phyloP scores from a whole-genome alignment of 192 early-diverging fungal species.

The Backusella liffmaniae region DNA sequence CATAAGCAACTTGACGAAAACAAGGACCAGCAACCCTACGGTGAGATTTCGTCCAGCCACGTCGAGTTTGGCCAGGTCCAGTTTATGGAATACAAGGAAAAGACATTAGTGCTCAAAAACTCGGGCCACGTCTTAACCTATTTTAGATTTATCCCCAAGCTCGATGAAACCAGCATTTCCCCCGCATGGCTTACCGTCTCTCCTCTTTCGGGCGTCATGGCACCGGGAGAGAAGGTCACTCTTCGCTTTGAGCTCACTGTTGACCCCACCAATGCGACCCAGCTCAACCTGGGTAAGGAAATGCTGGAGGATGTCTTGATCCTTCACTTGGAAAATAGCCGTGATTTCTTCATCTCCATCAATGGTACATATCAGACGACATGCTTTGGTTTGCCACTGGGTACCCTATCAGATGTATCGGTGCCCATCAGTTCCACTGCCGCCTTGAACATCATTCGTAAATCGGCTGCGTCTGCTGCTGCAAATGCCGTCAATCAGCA shows the following conservation, averaged over 20 bases:
- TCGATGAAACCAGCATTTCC: slow-evolving; percentile 50
- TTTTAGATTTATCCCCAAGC: slow-evolving; percentile 73
- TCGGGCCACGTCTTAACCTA: slow-evolving; percentile 71
- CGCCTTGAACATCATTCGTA: neutral
- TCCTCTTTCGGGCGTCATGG: slow-evolving; percentile 65
- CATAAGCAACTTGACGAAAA: slow-evolving; percentile 73
- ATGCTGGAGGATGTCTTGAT: slow-evolving; percentile 76
- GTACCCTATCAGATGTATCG: slow-evolving; percentile 60
- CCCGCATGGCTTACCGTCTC: slow-evolving; percentile 75
- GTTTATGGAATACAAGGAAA: slow-evolving; percentile 48
- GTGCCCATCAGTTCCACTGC: slow-evolving; percentile 41
- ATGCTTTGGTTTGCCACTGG: slow-evolving; percentile 74
- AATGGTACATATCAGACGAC: slow-evolving; percentile 67
- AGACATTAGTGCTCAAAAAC: slow-evolving; percentile 65
- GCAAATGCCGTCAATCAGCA: neutral
- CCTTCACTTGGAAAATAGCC: slow-evolving; percentile 75
- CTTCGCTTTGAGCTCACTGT: slow-evolving; percentile 63
- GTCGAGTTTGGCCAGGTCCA: slow-evolving; percentile 74
- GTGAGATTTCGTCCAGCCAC: slow-evolving; percentile 61
- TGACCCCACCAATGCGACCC: slow-evolving; percentile 41
- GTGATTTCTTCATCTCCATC: slow-evolving; percentile 83
- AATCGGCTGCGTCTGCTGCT: neutral
- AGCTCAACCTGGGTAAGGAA: slow-evolving; percentile 60
- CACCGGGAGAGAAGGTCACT: slow-evolving; percentile 65
- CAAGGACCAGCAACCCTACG: slow-evolving; percentile 71